These are phyloP conservation scores for Hirsutella thompsonii DNA, from an alignment of 2,329 filamentous ascomycete species.

Conservation along the genomic window DNA sequence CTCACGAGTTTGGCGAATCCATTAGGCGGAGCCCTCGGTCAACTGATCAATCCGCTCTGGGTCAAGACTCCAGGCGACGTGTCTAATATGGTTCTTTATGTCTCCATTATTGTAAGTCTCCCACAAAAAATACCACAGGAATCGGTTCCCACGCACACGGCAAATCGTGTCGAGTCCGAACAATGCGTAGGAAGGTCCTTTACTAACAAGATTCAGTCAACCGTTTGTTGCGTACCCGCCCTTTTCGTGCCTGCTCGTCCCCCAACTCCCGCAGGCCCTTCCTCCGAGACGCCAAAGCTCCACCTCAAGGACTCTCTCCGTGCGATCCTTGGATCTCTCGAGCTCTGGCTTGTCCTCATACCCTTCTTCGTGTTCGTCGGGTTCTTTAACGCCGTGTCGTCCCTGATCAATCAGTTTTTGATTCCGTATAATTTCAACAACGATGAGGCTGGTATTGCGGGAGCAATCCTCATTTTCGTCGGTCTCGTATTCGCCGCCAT, in stretches of 20 bases:
- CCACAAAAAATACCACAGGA: no score
- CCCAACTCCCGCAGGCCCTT: slow-evolving; percentile 63
- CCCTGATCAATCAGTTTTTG: slow-evolving; percentile 82
- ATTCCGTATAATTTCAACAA: slow-evolving; percentile 74
- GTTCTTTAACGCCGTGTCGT: slow-evolving; percentile 86
- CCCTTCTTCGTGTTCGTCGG: slow-evolving; percentile 80
- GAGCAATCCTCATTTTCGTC: slow-evolving; percentile 78
- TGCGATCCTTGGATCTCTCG: slow-evolving; percentile 42
- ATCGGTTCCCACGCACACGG: not conserved
- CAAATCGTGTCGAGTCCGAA: not conserved
- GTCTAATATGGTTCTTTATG: slow-evolving; percentile 72
- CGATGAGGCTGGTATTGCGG: slow-evolving; percentile 77
- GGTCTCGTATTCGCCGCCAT: slow-evolving; percentile 70
- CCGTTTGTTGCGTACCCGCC: slow-evolving; percentile 51
- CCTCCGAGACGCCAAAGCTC: slow-evolving; percentile 46
- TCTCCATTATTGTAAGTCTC: slow-evolving; percentile 61
- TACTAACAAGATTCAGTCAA: slow-evolving; percentile 13
- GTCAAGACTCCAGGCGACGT: slow-evolving; percentile 50
- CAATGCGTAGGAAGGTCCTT: not conserved
- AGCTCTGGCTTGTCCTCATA: slow-evolving; percentile 70
- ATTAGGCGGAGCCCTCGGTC: slow-evolving; percentile 75
- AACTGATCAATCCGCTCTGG: slow-evolving; percentile 74
- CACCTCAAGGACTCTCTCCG: slow-evolving; percentile 35
- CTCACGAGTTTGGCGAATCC: slow-evolving; percentile 78
- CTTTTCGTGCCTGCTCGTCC: slow-evolving; percentile 69